A percentile compares a stretch with the other conserved stretches of the same genome.
Conservation (phyloP, 208 protist genomes). For the Balamuthia mandrillaris region DNA sequence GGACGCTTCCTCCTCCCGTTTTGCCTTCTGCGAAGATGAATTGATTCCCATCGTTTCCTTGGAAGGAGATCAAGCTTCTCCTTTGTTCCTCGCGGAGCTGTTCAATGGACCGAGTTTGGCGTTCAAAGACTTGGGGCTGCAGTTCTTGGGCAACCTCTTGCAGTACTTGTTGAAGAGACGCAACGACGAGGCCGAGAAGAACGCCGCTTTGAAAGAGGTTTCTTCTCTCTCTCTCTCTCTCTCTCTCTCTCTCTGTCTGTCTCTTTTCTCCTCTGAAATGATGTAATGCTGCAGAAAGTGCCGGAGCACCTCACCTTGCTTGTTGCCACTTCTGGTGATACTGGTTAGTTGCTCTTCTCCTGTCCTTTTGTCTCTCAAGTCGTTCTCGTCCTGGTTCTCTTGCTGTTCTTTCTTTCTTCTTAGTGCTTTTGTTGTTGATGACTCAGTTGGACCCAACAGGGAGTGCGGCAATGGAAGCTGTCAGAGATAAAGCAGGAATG, state of each 20-base stretch:
- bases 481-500: not conserved
- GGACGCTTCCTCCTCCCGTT: not conserved
- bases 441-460: slow-evolving; percentile 37
- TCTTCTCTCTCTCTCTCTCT: no score
- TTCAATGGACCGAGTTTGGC: slow-evolving; percentile 75
- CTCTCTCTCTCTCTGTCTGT: no score
- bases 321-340: slow-evolving; percentile 46
- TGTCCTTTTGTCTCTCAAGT: not conserved
- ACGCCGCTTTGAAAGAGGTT: no score
- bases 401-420: no score
- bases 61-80: not conserved
- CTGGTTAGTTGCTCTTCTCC: not conserved
- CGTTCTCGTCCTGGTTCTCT: not conserved
- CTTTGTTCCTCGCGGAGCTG: slow-evolving; percentile 60
- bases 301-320: slow-evolving; percentile 30
- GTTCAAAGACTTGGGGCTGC: slow-evolving; percentile 78
- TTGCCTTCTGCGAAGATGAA: not conserved
- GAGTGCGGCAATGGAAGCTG: slow-evolving; percentile 61
- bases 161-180: slow-evolving; percentile 58
- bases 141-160: slow-evolving; percentile 72
- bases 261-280: no score
- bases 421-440: no score
- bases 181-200: not conserved
- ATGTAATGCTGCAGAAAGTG: no score
- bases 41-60: not conserved